Evolutionary conservation across 1,284 basidiomycete species (phyloP).

Genomic region (Ustilago bromivora): DNA sequence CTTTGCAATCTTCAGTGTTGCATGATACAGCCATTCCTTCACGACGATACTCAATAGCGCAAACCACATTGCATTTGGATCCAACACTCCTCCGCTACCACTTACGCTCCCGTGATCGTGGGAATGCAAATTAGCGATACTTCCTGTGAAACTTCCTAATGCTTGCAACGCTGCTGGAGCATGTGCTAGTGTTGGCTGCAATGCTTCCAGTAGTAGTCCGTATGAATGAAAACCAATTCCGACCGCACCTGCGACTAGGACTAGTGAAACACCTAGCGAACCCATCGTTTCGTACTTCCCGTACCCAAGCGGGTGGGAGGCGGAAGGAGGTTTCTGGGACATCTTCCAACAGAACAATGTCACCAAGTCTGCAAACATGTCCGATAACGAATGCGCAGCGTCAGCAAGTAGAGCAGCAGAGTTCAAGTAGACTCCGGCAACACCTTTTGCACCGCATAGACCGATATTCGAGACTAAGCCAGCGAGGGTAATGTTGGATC

Average conservation of each 20-base stretch:
- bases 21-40: constrained; percentile 89
- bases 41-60: constrained; percentile 82
- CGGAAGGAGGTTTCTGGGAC: constrained; percentile 82
- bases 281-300: constrained; percentile 93
- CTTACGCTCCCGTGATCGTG: constrained; percentile 69
- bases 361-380: constrained; percentile 90
- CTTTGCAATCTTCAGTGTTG: constrained; percentile 79
- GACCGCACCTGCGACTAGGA: constrained; percentile 84
- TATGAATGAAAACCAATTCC: constrained; percentile 94
- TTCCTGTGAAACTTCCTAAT: constrained; percentile 75
- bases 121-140: constrained; percentile 73
- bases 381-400: constrained; percentile 89
- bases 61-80: constrained; percentile 97
- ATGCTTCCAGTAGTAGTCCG: constrained; percentile 78
- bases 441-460: constrained; percentile 84
- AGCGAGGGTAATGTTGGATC: constrained; percentile 70
- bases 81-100: constrained; percentile 73
- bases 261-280: constrained; percentile 83
- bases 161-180: constrained; percentile 76
- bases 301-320: constrained; percentile 84
- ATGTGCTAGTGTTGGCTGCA: constrained; percentile 71
- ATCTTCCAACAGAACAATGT: constrained; percentile 92
- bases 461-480: constrained; percentile 88
- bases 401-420: constrained; percentile 92
- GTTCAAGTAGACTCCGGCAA: constrained; percentile 73